A percentile compares a stretch with the other conserved stretches of the same genome.
phyloP scores from a whole-genome alignment of 257 asterid genomes.

The Ligustrum vulgare region DNA sequence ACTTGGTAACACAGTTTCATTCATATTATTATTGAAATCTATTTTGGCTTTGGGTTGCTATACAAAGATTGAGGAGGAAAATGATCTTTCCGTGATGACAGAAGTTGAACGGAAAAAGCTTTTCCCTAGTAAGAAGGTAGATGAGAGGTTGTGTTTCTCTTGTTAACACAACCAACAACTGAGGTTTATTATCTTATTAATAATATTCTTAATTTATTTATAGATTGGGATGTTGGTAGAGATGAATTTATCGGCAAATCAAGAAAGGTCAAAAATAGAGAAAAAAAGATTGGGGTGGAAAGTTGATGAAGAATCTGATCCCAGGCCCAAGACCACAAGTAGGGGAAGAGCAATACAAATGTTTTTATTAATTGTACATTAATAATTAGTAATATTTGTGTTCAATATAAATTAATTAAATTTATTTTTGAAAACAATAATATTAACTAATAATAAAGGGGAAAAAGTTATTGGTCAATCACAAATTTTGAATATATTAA shows the following conservation, averaged over 20 bases:
- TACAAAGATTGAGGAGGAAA: slow-evolving; percentile 47
- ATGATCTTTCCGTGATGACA: slow-evolving; percentile 38
- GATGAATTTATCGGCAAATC: background rate
- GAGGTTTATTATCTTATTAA: background rate
- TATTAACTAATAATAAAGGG: too few relatives aligned
- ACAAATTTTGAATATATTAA: too few relatives aligned
- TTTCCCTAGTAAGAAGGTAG: slow-evolving; percentile 44
- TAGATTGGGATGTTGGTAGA: slow-evolving; percentile 28
- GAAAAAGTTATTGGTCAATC: too few relatives aligned
- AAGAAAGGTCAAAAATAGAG: slow-evolving; percentile 5
- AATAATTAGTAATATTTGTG: too few relatives aligned
- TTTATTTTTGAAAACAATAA: too few relatives aligned
- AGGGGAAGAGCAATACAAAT: slow-evolving; percentile 7
- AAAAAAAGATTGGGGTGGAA: slow-evolving; percentile 1
- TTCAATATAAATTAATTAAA: too few relatives aligned
- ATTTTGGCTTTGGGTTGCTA: background rate
- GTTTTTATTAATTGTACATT: too few relatives aligned
- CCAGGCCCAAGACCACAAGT: background rate
- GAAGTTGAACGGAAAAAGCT: slow-evolving; percentile 39
- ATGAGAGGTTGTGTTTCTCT: background rate
- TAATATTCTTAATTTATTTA: slow-evolving; percentile 4
- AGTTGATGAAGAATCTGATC: background rate
- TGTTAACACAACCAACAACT: background rate
- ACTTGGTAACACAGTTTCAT: background rate
- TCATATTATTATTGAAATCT: background rate